phyloP scores from a whole-genome alignment of 352 stramenopile species.

The Globisporangium paddicum region DNA sequence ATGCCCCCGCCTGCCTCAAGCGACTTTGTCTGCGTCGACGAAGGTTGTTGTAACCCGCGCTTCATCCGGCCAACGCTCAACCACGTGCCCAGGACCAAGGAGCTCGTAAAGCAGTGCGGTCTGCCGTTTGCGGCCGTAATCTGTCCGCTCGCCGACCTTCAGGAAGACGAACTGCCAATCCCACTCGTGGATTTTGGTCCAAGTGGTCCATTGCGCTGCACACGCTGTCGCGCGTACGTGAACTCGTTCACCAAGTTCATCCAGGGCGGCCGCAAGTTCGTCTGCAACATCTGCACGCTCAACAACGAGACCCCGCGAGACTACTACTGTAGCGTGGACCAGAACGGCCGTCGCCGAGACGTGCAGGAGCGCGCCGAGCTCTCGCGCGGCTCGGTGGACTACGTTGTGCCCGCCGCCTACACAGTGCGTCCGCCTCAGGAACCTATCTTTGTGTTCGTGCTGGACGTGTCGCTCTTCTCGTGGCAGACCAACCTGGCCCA shows the following conservation, averaged over 20 bases:
- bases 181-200: conserved; percentile 84
- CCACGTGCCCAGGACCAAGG: conserved; percentile 69
- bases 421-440: conserved; percentile 76
- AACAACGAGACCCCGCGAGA: conserved; percentile 81
- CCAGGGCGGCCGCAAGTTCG: conserved; percentile 77
- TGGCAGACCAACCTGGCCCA: conserved; percentile 69
- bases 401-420: conserved; percentile 80
- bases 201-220: conserved; percentile 77
- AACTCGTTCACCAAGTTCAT: conserved; percentile 89
- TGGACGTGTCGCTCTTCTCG: conserved; percentile 84
- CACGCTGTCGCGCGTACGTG: conserved; percentile 81
- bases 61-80: conserved; percentile 88
- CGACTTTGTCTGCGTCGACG: conserved; percentile 79
- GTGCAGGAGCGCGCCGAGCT: conserved; percentile 78
- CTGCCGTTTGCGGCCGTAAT: conserved; percentile 81
- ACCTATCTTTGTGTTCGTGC: conserved; percentile 84
- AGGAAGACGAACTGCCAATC: conserved; percentile 79
- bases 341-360: conserved; percentile 78
- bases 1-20: conserved; percentile 75
- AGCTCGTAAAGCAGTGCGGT: conserved; percentile 71
- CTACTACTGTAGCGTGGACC: conserved; percentile 87
- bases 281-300: conserved; percentile 87
- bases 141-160: conserved; percentile 74
- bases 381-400: conserved; percentile 80
- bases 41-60: conserved; percentile 85